phyloP scores from a whole-genome alignment of 495 filamentous ascomycete genomes.

The Sporormia fimetaria region DNA sequence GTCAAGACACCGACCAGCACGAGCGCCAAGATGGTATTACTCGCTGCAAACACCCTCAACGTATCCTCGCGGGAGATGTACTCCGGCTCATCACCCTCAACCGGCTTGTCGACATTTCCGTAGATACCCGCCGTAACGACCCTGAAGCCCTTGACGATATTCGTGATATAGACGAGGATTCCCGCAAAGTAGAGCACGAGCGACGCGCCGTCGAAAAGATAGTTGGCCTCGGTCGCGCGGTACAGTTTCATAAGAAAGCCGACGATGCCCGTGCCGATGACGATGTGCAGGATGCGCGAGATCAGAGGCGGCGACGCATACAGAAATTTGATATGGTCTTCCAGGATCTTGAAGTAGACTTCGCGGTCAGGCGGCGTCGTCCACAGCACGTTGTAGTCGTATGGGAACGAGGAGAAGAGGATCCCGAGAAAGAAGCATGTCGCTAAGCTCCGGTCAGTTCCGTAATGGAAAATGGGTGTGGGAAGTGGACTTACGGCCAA shows the following conservation, averaged over 20 bases:
- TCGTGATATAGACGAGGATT: slow-evolving; percentile 81
- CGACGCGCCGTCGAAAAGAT: slow-evolving; percentile 89
- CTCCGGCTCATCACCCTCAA: slow-evolving; percentile 41
- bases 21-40: slow-evolving; percentile 87
- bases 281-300: slow-evolving; percentile 84
- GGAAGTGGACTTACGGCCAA: slow-evolving; percentile 59
- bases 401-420: slow-evolving; percentile 92
- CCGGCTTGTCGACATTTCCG: slow-evolving; percentile 30
- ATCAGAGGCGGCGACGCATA: slow-evolving; percentile 83
- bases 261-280: slow-evolving; percentile 73
- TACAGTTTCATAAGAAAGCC: slow-evolving; percentile 92
- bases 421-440: slow-evolving; percentile 96
- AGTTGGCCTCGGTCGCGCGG: slow-evolving; percentile 79
- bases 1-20: slow-evolving; percentile 84
- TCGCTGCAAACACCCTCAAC: slow-evolving; percentile 82
- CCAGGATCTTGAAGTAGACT: slow-evolving; percentile 67
- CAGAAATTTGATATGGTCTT: slow-evolving; percentile 75
- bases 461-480: not conserved
- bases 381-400: slow-evolving; percentile 97
- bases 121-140: slow-evolving; percentile 51
- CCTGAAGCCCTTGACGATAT: slow-evolving; percentile 86
- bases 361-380: slow-evolving; percentile 42
- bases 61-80: slow-evolving; percentile 67
- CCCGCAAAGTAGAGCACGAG: slow-evolving; percentile 87
- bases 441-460: slow-evolving; percentile 39